Evolutionary conservation across 805 yeast genomes (phyloP).

Genomic region (Sporopachydermia lactativora): DNA sequence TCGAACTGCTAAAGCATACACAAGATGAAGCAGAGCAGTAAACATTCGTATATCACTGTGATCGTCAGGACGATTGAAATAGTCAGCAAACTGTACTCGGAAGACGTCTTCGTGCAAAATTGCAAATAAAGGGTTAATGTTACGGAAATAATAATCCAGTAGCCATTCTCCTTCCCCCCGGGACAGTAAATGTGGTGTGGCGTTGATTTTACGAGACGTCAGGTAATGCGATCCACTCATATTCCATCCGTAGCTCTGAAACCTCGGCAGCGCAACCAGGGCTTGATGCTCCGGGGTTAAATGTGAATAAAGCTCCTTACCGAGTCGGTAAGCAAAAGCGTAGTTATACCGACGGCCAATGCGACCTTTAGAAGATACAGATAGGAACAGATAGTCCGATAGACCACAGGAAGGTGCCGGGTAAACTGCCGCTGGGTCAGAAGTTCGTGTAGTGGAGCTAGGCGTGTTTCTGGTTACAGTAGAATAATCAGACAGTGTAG

Average conservation of each 20-base stretch:
- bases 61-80: conserved; percentile 14
- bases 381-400: conserved; percentile 3
- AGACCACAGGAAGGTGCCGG: conserved; percentile 1
- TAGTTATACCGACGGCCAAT: conserved; percentile 7
- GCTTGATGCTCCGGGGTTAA: conserved; percentile 9
- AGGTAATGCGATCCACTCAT: conserved; percentile 43
- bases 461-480: conserved; percentile 3
- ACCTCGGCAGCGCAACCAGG: conserved; percentile 30
- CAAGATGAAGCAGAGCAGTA: conserved; percentile 34
- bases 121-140: conserved; percentile 38
- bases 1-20: conserved; percentile 36
- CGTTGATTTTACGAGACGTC: conserved; percentile 17
- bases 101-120: conserved; percentile 41
- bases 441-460: conserved; percentile 1
- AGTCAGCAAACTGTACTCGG: conserved; percentile 29
- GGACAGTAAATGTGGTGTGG: conserved; percentile 14
- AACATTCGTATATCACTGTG: conserved; percentile 27
- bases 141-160: conserved; percentile 27
- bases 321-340: conserved; percentile 10
- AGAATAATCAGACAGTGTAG: conserved; percentile 2
- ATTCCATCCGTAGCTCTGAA: conserved; percentile 56
- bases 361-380: conserved; percentile 9
- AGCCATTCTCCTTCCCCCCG: conserved; percentile 14
- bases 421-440: conserved; percentile 5
- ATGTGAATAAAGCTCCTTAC: conserved; percentile 6